Evolutionary conservation across 2,329 filamentous ascomycete genomes (phyloP), one percentile per base, ranked within the genome.

Genomic region (Neofusicoccum ribis): DNA sequence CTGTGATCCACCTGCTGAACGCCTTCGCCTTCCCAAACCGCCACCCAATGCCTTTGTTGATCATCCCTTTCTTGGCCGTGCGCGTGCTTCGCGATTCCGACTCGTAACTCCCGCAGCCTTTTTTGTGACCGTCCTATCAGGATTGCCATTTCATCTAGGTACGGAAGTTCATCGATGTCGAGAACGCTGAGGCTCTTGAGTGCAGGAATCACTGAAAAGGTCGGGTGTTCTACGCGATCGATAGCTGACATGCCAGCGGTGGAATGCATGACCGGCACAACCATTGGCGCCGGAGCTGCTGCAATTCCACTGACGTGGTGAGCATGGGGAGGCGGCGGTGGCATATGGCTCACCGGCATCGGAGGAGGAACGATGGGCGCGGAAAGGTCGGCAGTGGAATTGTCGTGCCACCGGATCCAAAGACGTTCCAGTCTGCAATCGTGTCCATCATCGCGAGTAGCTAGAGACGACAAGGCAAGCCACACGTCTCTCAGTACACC

Each of bases 361-460:
- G 69, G 79, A 70, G 72, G 77, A 61, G 69, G 74, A 64, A 70
- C 78, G 52, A 71, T 76, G 62, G 77, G 75, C 20, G 70, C 69
- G 27, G 73, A 72, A 6, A 72, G 70, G 65, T 82, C 80, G 20
- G 76, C 78, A 11, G 84, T 83, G 5, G 82, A 83, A 72, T 92
- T 94, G 75, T 93, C 89, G 76, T 95, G 91, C 89, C 91, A 94
- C 69, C 92, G 86, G 62, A 95, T 86, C 89, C 91, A 93, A 20
- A 95, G 83, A 65, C 87, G 86, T 64, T 91, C 88, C 52, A 95
- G 80, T 50, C 89, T 88, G 72, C 89, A 89, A 46, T 86, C 83
- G 52, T 86, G 82, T 27, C 85, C 83, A 44, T 86, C 82, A 44
- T 82, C 79, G 23, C 85, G 82, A 70, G 90, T 85, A 44, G 86